These are phyloP conservation scores for Neonothopanus nambi DNA, from an alignment of 1,284 basidiomycete species.

Conservation along the genomic window DNA sequence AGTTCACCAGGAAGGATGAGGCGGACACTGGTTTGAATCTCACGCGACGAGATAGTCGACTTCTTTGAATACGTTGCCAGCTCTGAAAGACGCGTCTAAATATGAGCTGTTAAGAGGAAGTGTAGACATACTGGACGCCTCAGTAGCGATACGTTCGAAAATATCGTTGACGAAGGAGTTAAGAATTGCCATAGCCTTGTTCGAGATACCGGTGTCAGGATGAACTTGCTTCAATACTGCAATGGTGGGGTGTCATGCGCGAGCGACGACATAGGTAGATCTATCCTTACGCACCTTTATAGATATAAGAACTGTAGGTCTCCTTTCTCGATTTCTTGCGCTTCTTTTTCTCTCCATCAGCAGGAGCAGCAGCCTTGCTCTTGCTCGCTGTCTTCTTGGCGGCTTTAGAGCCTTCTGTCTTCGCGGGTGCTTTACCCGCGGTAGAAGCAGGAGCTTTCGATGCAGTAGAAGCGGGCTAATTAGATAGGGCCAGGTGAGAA, in stretches of 20 bases:
- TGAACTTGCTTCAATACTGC: constrained; percentile 83
- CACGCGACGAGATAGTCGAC: constrained; percentile 84
- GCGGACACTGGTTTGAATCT: constrained; percentile 83
- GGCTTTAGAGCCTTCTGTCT: constrained; percentile 67
- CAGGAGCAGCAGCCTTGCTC: constrained; percentile 53
- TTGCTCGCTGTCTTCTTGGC: constrained; percentile 64
- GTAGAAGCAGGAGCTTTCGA: constrained; percentile 76
- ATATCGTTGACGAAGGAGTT: constrained; percentile 84
- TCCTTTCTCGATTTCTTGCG: constrained; percentile 84
- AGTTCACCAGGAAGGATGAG: constrained; percentile 81
- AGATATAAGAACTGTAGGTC: constrained; percentile 91
- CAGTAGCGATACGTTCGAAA: constrained; percentile 81
- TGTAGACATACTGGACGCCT: constrained; percentile 68
- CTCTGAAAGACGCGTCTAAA: constrained; percentile 52
- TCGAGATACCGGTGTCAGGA: constrained; percentile 84
- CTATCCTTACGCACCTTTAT: constrained; percentile 64
- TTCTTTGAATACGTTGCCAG: constrained; percentile 85
- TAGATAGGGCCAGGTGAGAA: background rate
- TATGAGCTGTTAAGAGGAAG: constrained; percentile 19
- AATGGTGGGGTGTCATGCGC: constrained; percentile 3
- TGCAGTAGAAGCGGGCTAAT: constrained; percentile 73
- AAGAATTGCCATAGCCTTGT: constrained; percentile 85
- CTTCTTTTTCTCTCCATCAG: constrained; percentile 80
- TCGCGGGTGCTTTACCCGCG: constrained; percentile 77
- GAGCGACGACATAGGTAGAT: constrained; percentile 8